Percentiles rank a stretch among this genome's conserved stretches.
phyloP scores from a whole-genome alignment of 208 protist species.

The Phytomonas sp. region DNA sequence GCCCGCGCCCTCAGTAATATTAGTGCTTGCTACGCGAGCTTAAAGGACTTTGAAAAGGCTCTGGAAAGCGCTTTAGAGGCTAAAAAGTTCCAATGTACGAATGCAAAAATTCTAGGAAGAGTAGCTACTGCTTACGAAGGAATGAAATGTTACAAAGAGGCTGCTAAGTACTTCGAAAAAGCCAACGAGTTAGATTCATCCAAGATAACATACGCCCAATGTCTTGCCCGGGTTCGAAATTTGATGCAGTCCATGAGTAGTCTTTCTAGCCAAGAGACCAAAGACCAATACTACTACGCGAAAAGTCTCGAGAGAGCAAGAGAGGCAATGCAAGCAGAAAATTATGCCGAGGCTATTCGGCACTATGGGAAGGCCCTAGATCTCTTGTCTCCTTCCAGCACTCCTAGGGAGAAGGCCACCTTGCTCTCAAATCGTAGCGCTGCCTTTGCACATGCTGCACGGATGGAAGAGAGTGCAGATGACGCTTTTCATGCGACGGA shows the following conservation, averaged over 20 bases:
- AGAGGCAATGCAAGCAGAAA: slow-evolving; percentile 53
- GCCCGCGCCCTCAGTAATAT: slow-evolving; percentile 71
- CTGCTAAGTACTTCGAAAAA: slow-evolving; percentile 22
- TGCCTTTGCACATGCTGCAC: slow-evolving; percentile 36
- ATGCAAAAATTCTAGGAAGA: slow-evolving; percentile 50
- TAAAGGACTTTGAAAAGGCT: slow-evolving; percentile 44
- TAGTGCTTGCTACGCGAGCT: slow-evolving; percentile 67
- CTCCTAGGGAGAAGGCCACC: slow-evolving; percentile 31
- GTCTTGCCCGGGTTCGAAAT: slow-evolving; percentile 27
- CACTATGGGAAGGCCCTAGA: slow-evolving; percentile 76
- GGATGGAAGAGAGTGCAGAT: slow-evolving; percentile 42
- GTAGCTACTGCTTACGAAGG: slow-evolving; percentile 65
- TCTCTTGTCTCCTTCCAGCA: slow-evolving; percentile 20
- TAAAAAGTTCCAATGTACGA: slow-evolving; percentile 32
- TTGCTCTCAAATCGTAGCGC: slow-evolving; percentile 74
- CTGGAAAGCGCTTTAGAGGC: slow-evolving; percentile 40
- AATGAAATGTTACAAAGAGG: slow-evolving; percentile 60
- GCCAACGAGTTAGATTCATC: slow-evolving; percentile 29
- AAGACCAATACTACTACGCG: slow-evolving; percentile 68
- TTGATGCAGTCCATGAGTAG: slow-evolving; percentile 34
- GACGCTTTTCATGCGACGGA: slow-evolving; percentile 39
- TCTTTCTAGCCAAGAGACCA: slow-evolving; percentile 24
- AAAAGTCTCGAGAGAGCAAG: slow-evolving; percentile 63
- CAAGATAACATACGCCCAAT: slow-evolving; percentile 23
- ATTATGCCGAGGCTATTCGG: slow-evolving; percentile 61